Evolutionary conservation across 2,329 filamentous ascomycete genomes (phyloP).

Genomic region (Metarhizium guizhouense): DNA sequence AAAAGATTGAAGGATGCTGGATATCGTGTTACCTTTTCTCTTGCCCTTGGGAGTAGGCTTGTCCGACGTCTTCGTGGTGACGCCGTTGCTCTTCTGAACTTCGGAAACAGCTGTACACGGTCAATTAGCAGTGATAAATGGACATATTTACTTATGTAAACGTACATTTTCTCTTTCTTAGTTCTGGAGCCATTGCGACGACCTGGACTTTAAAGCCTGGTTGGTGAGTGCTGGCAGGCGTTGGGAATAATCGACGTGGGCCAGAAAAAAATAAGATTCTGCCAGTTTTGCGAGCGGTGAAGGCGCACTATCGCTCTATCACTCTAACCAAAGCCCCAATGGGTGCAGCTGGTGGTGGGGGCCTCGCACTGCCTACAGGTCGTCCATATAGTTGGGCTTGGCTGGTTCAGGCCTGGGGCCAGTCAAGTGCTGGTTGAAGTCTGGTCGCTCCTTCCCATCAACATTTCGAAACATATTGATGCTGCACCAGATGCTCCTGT

Average conservation of each 20-base stretch:
- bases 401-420: no score
- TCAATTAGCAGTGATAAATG: constrained; percentile 10
- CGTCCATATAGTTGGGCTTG: no score
- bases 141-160: background rate
- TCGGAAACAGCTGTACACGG: constrained; percentile 16
- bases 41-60: constrained; percentile 28
- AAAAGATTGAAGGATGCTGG: constrained; percentile 10
- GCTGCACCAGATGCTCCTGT: no score
- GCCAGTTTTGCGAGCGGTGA: constrained; percentile 25
- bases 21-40: constrained; percentile 18
- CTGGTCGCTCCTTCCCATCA: no score
- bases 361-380: no score
- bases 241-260: constrained; percentile 1
- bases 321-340: background rate
- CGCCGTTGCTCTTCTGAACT: constrained; percentile 20
- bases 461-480: no score
- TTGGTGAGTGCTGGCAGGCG: background rate
- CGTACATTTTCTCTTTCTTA: constrained; percentile 30
- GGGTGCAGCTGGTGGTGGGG: background rate
- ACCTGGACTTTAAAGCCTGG: constrained; percentile 3
- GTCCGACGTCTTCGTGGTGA: constrained; percentile 16
- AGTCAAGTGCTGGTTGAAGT: no score
- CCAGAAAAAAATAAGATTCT: constrained; percentile 27
- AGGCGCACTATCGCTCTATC: constrained; percentile 12
- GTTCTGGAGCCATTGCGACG: constrained; percentile 35